Evolutionary conservation across 371 early-diverging fungal genomes (phyloP).

Genomic region (Mortierella sp.): DNA sequence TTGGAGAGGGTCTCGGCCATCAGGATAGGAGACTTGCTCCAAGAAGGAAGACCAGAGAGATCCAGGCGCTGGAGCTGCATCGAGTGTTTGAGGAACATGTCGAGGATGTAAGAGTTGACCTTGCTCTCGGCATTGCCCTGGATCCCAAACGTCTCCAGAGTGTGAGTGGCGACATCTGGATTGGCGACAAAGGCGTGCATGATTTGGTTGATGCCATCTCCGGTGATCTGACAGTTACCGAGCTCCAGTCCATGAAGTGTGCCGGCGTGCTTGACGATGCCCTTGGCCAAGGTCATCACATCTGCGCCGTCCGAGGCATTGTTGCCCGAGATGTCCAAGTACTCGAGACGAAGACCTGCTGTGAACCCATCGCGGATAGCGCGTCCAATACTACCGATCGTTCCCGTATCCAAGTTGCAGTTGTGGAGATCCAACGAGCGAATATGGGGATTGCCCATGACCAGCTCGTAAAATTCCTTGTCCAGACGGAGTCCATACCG

Average conservation of each 20-base stretch:
- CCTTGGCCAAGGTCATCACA: constrained; percentile 51
- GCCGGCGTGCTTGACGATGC: constrained; percentile 51
- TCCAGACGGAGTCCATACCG: constrained; percentile 48
- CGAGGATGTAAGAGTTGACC: constrained; percentile 47
- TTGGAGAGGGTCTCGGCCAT: constrained; percentile 43
- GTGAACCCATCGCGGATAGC: constrained; percentile 46
- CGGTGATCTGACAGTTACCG: constrained; percentile 45
- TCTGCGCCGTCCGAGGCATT: constrained; percentile 54
- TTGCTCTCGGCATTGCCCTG: constrained; percentile 46
- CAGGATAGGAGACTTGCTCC: constrained; percentile 53
- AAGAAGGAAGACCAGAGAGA: constrained; percentile 45
- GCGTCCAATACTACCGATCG: constrained; percentile 48
- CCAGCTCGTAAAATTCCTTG: constrained; percentile 49
- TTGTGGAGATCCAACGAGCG: constrained; percentile 33
- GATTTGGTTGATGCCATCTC: constrained; percentile 54
- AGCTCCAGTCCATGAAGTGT: constrained; percentile 32
- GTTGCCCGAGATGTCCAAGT: constrained; percentile 39
- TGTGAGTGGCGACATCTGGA: constrained; percentile 40
- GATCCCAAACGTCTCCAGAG: constrained; percentile 40
- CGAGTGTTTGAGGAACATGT: constrained; percentile 54
- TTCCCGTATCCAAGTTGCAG: constrained; percentile 42
- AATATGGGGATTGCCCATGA: constrained; percentile 49
- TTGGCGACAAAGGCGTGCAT: constrained; percentile 58
- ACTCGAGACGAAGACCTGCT: constrained; percentile 42
- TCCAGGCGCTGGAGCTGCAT: constrained; percentile 33